Percentiles rank a stretch among this genome's conserved stretches.
phyloP scores from a whole-genome alignment of 345 rosid genomes.

The Pistacia atlantica region DNA sequence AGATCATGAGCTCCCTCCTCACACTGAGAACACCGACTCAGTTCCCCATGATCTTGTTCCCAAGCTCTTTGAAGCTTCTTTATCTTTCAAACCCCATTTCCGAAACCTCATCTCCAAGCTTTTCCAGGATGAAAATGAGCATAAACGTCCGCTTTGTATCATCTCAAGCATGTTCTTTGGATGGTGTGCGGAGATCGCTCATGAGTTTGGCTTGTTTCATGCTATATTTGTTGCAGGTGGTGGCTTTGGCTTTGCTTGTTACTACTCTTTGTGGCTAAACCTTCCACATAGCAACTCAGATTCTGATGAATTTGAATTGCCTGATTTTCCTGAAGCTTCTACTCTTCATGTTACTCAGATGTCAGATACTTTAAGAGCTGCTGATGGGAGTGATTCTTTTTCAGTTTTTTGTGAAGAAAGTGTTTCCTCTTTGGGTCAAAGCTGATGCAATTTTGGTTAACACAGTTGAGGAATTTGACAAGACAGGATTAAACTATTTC shows the following conservation, averaged over 20 bases:
- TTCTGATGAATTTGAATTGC: constrained; percentile 20
- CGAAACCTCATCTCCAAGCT: constrained; percentile 25
- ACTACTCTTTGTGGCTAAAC: constrained; percentile 27
- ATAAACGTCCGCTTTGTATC: neutral
- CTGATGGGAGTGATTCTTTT: constrained; percentile 28
- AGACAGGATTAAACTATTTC: constrained; percentile 34
- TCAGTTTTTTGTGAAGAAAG: constrained; percentile 20
- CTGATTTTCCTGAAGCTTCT: constrained; percentile 29
- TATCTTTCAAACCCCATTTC: constrained; percentile 37
- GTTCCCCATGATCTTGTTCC: constrained; percentile 27
- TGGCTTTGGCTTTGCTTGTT: constrained; percentile 33
- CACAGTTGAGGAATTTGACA: constrained; percentile 38
- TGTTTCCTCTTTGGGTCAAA: constrained; percentile 17
- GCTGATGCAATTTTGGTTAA: constrained; percentile 27
- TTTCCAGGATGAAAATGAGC: neutral
- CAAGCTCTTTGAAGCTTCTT: constrained; percentile 40
- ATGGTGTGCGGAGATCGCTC: constrained; percentile 25
- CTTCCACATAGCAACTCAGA: constrained; percentile 21
- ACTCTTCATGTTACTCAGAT: constrained; percentile 27
- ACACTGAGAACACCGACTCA: constrained; percentile 31
- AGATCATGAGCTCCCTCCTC: constrained; percentile 48
- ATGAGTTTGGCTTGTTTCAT: constrained; percentile 33
- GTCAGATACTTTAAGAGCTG: constrained; percentile 12
- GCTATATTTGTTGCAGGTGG: constrained; percentile 27
- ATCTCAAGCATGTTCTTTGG: neutral